A percentile compares a stretch with the other conserved stretches of the same genome.
phyloP scores from a whole-genome alignment of 495 filamentous ascomycete genomes.

The Xylaria scruposa region DNA sequence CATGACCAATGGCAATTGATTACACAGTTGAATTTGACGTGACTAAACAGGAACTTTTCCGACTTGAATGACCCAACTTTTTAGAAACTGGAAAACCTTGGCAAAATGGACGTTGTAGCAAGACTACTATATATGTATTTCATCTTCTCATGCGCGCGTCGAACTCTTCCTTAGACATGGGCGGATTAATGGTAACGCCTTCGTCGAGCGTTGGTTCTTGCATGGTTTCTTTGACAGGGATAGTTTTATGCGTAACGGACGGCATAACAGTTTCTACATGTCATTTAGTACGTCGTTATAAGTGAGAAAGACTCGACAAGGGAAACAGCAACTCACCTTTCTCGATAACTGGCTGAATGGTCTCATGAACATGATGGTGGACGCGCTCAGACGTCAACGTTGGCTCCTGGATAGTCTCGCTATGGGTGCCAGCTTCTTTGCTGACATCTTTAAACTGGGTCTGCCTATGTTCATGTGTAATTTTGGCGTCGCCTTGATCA shows the following conservation, averaged over 20 bases:
- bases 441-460: constrained; percentile 12
- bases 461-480: neutral
- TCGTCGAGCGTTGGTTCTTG: constrained; percentile 24
- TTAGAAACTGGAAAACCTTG: neutral
- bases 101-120: neutral
- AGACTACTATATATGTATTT: neutral
- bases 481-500: constrained; percentile 6
- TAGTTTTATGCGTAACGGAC: constrained; percentile 31
- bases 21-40: neutral
- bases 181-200: constrained; percentile 23
- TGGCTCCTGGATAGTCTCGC: constrained; percentile 24
- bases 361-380: constrained; percentile 34
- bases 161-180: constrained; percentile 28
- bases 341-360: constrained; percentile 34
- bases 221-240: constrained; percentile 28
- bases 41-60: neutral
- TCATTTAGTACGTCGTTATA: neutral
- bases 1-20: neutral
- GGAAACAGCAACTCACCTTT: constrained; percentile 19
- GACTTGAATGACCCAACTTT: neutral
- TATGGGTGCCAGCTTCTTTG: neutral
- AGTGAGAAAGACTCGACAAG: neutral
- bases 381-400: constrained; percentile 26
- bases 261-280: constrained; percentile 24
- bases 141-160: constrained; percentile 22